Conservation (phyloP, 179 eudicot species). For the Beta macrorhiza region DNA sequence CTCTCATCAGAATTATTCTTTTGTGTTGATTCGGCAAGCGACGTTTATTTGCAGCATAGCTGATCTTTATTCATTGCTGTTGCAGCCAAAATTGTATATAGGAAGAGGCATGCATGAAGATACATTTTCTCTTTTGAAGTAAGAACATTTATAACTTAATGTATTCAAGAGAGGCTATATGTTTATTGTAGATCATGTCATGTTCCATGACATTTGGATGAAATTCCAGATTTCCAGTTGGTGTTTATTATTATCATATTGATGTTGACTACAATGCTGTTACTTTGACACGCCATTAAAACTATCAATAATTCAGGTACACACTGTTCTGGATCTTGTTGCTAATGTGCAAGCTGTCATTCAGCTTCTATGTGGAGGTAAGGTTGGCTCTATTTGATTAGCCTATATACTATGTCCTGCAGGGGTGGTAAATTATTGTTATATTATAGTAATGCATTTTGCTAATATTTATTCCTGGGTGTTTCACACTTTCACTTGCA, state of each 20-base stretch:
- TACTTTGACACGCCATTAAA: constrained; percentile 8
- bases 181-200: constrained; percentile 11
- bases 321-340: constrained; percentile 89
- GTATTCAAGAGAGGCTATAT: constrained; percentile 3
- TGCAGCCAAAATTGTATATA: constrained; percentile 91
- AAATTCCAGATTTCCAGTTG: background rate
- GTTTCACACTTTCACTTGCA: background rate
- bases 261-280: background rate
- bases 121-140: constrained; percentile 84
- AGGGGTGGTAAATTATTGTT: background rate
- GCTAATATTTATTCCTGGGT: background rate
- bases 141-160: constrained; percentile 33
- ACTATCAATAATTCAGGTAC: constrained; percentile 48
- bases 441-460: constrained; percentile 1
- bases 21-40: constrained; percentile 16
- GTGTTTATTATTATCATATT: background rate
- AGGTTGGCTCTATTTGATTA: constrained; percentile 10
- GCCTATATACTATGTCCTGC: background rate
- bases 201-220: constrained; percentile 10
- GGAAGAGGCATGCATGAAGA: constrained; percentile 99
- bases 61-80: constrained; percentile 20
- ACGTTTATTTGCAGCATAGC: constrained; percentile 10
- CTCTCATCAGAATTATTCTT: background rate
- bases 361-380: constrained; percentile 99
- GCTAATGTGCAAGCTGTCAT: constrained; percentile 83